Base-by-base conservation (phyloP, 2,329 filamentous ascomycete genomes). In the Tolypocladium inflatum region DNA sequence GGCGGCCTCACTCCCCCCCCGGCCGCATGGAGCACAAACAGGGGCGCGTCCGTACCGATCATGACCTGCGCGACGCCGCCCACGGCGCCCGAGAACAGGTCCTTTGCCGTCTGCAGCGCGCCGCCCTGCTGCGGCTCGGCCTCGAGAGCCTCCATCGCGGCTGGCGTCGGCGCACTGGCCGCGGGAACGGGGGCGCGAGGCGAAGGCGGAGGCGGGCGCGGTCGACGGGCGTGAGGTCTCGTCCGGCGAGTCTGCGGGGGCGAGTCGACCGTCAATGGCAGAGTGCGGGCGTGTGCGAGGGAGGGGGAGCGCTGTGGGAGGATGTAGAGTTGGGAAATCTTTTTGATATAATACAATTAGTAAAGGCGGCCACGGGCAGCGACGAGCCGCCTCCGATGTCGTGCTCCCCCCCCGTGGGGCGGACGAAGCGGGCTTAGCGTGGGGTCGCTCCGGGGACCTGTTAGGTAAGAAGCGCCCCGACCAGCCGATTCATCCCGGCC, bases 11-110 rank as follows among this genome's bases (percentile, higher is more conserved):
- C 42, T 13, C n/a, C n/a, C n/a, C n/a, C 1, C 6, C 5, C 41
- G 7, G 3, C 41, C 8, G 11, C n/a, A 42, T 3, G 19, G n/a
- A 39, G 21, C 13, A 26, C 23, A 26, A 54, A 38, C 42, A 54
- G 51, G 57, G 45, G 52, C 26, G 23, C 7, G n/a, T 19, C 9
- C 54, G 23, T 77, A 96, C 92, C 93, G 64, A 97, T 82, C 62
- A 99, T 77, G 50, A 99, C 94, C 75, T 99, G 94, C 21, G 94
- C 93, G 66, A 97, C 81, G 66, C 94, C 94, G 62, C 94, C 94
- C 9, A 88, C 89, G 60, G 94, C 94, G 42, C 94, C 94, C 13
- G 94, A 85, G 70, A 93, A 89, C 59, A 99, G 79, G 75, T 99
- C 94, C 79, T 97, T 99, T 67, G 86, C 78, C 55, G 89, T 88